A percentile compares a stretch with the other conserved stretches of the same genome.
Evolutionary conservation across 1,284 basidiomycete genomes (phyloP).

Genomic region (Chondrostereum purpureum): DNA sequence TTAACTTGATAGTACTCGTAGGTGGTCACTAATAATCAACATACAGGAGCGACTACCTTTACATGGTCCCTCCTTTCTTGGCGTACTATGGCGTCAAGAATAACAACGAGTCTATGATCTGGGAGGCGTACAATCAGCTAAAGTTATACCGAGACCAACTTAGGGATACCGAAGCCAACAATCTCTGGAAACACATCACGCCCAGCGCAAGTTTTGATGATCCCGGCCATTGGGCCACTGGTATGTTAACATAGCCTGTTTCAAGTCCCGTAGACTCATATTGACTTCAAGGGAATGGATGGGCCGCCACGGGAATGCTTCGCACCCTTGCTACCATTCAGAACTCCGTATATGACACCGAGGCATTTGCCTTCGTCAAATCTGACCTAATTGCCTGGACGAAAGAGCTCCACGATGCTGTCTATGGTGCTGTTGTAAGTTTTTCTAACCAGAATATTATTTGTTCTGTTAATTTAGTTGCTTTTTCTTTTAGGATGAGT

Average conservation of each 20-base stretch:
- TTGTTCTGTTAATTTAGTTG: too few relatives aligned
- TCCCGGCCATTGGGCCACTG: constrained; percentile 70
- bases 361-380: constrained; percentile 46
- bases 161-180: constrained; percentile 35
- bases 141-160: constrained; percentile 71
- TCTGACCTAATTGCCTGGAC: constrained; percentile 63
- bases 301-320: constrained; percentile 67
- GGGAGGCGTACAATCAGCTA: constrained; percentile 74
- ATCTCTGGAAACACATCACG: constrained; percentile 68
- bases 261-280: constrained; percentile 1
- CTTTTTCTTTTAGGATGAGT: constrained; percentile 33
- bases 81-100: constrained; percentile 81
- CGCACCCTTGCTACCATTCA: constrained; percentile 75
- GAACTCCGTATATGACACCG: constrained; percentile 43
- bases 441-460: too few relatives aligned
- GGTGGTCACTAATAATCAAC: too few relatives aligned
- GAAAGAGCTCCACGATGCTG: constrained; percentile 65
- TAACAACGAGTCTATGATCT: constrained; percentile 60
- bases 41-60: constrained; percentile 68
- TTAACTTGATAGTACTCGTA: not conserved
- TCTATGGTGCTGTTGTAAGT: constrained; percentile 50
- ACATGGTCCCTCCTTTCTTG: constrained; percentile 90
- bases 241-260: too few relatives aligned
- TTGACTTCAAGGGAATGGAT: not conserved
- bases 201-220: constrained; percentile 45